phyloP scores from a whole-genome alignment of 441 rosid genomes.

The Flueggea neowawraea region DNA sequence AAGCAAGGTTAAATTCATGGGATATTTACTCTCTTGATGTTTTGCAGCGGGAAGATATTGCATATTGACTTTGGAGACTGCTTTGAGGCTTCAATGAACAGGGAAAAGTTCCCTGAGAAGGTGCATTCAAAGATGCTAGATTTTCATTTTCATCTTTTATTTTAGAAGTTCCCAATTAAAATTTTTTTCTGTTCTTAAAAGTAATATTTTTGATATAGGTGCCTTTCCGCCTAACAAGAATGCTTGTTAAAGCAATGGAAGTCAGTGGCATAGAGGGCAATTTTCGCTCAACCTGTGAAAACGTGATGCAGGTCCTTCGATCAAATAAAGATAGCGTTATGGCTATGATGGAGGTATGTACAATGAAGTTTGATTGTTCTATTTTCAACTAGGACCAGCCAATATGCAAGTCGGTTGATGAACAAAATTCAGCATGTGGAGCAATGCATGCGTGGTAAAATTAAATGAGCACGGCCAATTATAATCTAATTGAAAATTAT shows the following conservation, averaged over 20 bases:
- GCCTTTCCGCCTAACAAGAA: conserved; percentile 99
- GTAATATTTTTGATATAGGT: conserved; percentile 45
- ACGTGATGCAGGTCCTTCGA: conserved; percentile 99
- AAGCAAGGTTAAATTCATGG: neutral
- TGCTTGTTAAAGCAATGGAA: conserved; percentile 99
- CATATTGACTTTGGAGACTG: conserved; percentile 99
- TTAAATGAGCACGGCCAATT: too few species aligned
- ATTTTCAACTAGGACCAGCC: neutral
- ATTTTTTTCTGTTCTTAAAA: neutral
- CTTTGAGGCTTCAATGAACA: conserved; percentile 98
- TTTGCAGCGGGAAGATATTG: conserved; percentile 91
- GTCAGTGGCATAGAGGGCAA: conserved; percentile 99
- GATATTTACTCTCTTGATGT: conserved; percentile 16
- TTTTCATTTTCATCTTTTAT: neutral
- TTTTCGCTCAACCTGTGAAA: conserved; percentile 97
- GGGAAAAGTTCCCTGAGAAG: conserved; percentile 99
- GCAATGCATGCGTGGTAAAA: too few species aligned
- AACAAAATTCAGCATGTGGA: too few species aligned
- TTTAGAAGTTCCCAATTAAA: neutral
- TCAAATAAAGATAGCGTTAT: conserved; percentile 91
- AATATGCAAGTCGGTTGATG: too few species aligned
- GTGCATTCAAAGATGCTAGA: conserved; percentile 21
- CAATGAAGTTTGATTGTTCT: conserved; percentile 4
- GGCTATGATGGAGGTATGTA: conserved; percentile 99
- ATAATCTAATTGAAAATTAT: too few species aligned